phyloP scores from a whole-genome alignment of 2,329 filamentous ascomycete genomes.

The Tolypocladium tundrense region DNA sequence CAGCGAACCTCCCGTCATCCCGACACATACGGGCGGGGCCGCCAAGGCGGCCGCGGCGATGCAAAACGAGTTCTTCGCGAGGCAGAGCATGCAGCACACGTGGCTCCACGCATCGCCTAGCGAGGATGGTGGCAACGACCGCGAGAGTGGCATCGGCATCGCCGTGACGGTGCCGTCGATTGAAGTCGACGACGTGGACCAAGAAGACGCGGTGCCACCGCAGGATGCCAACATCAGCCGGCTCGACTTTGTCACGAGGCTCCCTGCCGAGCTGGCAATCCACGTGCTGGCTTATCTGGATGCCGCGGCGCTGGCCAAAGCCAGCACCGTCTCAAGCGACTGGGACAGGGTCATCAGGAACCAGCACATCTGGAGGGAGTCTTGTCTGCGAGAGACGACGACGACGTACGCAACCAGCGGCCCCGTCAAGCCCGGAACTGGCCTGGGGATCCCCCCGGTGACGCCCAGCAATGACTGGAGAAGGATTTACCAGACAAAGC shows the following conservation, averaged over 20 bases:
- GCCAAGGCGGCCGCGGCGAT: slow-evolving; percentile 51
- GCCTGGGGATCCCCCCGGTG: slow-evolving; percentile 45
- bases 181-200: slow-evolving; percentile 25
- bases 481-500: slow-evolving; percentile 68
- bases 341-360: slow-evolving; percentile 40
- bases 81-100: slow-evolving; percentile 26
- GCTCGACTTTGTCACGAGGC: slow-evolving; percentile 45
- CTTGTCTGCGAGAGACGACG: slow-evolving; percentile 51
- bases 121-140: slow-evolving; percentile 40
- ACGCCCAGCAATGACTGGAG: slow-evolving; percentile 69
- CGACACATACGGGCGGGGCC: slow-evolving; percentile 47
- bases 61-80: slow-evolving; percentile 40
- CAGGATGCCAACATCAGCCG: slow-evolving; percentile 34
- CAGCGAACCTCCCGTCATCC: slow-evolving; percentile 49
- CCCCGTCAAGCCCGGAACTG: slow-evolving; percentile 40
- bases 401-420: slow-evolving; percentile 47
- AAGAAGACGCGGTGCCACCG: slow-evolving; percentile 17
- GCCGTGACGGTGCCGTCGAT: slow-evolving; percentile 34
- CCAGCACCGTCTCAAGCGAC: slow-evolving; percentile 36
- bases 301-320: slow-evolving; percentile 36
- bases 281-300: slow-evolving; percentile 49
- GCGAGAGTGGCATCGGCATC: slow-evolving; percentile 56
- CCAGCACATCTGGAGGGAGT: slow-evolving; percentile 54
- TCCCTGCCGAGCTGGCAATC: slow-evolving; percentile 50
- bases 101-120: slow-evolving; percentile 28